A percentile compares a stretch with the other conserved stretches of the same genome.
phyloP scores from a whole-genome alignment of 1,284 basidiomycete species.

The Bjerkandera adusta region DNA sequence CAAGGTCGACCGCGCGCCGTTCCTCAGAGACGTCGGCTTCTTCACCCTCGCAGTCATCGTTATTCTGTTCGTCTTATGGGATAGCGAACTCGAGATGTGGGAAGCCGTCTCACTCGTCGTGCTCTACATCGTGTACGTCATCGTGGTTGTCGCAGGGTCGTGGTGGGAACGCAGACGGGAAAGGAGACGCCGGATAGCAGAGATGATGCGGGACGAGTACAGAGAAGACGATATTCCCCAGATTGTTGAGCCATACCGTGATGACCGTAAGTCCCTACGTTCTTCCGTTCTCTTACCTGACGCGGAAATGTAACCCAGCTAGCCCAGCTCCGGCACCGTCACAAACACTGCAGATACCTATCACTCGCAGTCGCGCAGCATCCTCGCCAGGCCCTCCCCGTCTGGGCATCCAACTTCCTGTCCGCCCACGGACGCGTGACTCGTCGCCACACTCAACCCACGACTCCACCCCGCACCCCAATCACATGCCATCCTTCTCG shows the following conservation, averaged over 20 bases:
- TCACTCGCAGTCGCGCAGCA: constrained; percentile 32
- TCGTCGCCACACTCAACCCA: constrained; percentile 34
- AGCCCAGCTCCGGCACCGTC: background rate
- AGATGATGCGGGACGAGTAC: constrained; percentile 59
- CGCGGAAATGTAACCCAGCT: background rate
- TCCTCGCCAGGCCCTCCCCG: constrained; percentile 39
- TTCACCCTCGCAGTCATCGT: constrained; percentile 80
- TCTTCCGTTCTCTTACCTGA: constrained; percentile 1
- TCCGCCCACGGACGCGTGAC: constrained; percentile 35
- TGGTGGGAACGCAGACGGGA: constrained; percentile 72
- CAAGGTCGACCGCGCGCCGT: constrained; percentile 75
- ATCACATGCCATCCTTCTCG: constrained; percentile 79
- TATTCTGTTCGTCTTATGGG: constrained; percentile 77
- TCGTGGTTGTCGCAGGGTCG: constrained; percentile 71
- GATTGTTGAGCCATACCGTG: constrained; percentile 49
- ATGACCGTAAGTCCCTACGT: constrained; percentile 48
- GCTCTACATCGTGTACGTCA: constrained; percentile 81
- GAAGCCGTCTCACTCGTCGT: constrained; percentile 77
- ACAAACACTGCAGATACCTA: constrained; percentile 8
- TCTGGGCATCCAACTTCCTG: constrained; percentile 37
- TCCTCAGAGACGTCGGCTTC: constrained; percentile 93
- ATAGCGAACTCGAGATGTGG: constrained; percentile 70
- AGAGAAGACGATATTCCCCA: constrained; percentile 46
- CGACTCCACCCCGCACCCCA: constrained; percentile 27
- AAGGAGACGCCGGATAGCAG: constrained; percentile 43